A percentile compares a stretch with the other conserved stretches of the same genome.
phyloP scores from a whole-genome alignment of 345 rosid species.

The Angophora floribunda region DNA sequence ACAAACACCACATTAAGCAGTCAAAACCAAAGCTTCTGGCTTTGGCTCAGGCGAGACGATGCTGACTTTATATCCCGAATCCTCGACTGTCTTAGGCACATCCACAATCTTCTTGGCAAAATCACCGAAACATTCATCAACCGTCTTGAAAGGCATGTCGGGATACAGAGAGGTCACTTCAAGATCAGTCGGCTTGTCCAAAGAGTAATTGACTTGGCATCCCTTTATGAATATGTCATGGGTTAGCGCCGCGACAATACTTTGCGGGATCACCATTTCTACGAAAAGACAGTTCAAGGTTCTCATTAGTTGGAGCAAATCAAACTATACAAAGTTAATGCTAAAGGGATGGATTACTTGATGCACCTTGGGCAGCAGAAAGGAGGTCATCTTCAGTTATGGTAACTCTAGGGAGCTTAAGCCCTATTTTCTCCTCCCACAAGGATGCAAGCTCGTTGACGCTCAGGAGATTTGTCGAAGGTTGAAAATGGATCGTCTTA shows the following conservation, averaged over 20 bases:
- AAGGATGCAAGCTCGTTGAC: conserved; percentile 54
- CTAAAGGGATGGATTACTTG: background rate
- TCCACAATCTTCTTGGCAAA: conserved; percentile 8
- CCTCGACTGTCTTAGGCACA: background rate
- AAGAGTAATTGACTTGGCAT: conserved; percentile 39
- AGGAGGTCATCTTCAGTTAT: conserved; percentile 39
- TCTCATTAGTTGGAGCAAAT: background rate
- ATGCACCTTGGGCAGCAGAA: conserved; percentile 36
- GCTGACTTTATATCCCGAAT: background rate
- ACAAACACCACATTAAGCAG: background rate
- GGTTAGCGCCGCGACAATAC: conserved; percentile 56
- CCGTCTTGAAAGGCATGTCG: conserved; percentile 18
- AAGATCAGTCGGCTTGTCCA: conserved; percentile 20
- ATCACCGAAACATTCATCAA: conserved; percentile 44
- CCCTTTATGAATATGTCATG: conserved; percentile 70
- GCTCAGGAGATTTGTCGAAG: conserved; percentile 32
- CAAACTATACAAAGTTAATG: background rate
- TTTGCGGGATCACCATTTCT: conserved; percentile 47
- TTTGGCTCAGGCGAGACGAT: background rate
- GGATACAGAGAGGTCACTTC: conserved; percentile 41
- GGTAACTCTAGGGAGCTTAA: conserved; percentile 33
- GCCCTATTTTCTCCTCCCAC: conserved; percentile 56
- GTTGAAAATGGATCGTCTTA: conserved; percentile 50
- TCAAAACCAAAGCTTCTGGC: background rate
- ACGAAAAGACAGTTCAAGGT: background rate